phyloP scores from a whole-genome alignment of 1,284 basidiomycete genomes.

The Athelia sp. region DNA sequence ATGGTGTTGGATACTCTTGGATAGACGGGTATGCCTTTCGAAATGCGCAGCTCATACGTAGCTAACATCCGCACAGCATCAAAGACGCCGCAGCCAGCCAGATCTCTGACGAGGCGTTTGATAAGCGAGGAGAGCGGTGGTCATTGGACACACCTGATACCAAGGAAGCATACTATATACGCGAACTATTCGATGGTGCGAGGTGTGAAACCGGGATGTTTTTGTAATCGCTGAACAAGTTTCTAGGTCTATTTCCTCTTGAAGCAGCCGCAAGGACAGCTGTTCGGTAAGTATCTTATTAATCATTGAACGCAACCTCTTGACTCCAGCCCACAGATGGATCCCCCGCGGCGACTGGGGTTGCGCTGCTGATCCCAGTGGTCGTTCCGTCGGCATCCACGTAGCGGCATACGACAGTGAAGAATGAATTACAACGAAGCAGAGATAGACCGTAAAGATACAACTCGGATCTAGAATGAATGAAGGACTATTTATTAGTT shows the following conservation, averaged over 20 bases:
- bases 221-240: conserved; percentile 6
- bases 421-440: no score
- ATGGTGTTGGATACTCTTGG: conserved; percentile 99
- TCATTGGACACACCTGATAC: conserved; percentile 86
- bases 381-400: conserved; percentile 69
- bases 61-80: conserved; percentile 46
- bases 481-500: no score
- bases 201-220: conserved; percentile 6
- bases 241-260: conserved; percentile 72
- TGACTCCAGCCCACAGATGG: conserved; percentile 51
- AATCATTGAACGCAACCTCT: conserved; percentile 1
- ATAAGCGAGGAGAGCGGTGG: conserved; percentile 75
- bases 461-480: no score
- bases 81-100: conserved; percentile 80
- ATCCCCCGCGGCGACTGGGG: conserved; percentile 96
- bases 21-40: conserved; percentile 78
- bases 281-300: conserved; percentile 61
- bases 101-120: conserved; percentile 83
- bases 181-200: conserved; percentile 88
- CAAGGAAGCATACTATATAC: conserved; percentile 96
- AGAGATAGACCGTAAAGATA: no score
- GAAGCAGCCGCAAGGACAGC: conserved; percentile 89
- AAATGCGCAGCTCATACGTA: conserved; percentile 1
- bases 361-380: conserved; percentile 91
- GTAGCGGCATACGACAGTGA: no score